Evolutionary conservation across 176 grass and related monocot genomes (phyloP).

Genomic region (Musa troglodytarum): DNA sequence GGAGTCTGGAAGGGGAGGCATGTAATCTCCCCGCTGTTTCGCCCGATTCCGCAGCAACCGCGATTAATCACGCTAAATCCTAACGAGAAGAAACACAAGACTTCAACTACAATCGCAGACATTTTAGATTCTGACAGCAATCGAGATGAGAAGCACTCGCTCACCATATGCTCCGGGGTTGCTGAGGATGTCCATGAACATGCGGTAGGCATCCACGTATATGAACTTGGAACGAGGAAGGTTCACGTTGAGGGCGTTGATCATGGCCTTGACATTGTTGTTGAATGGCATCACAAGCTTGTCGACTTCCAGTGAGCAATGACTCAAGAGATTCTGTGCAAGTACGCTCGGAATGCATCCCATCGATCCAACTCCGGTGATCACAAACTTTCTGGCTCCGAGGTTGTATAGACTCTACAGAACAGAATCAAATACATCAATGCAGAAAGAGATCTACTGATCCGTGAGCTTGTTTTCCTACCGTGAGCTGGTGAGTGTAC

Average conservation of each 20-base stretch:
- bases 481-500: slow-evolving; percentile 64
- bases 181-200: slow-evolving; percentile 63
- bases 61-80: slow-evolving; percentile 66
- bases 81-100: slow-evolving; percentile 3
- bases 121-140: neutral
- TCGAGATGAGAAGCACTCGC: neutral
- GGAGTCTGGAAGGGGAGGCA: slow-evolving; percentile 82
- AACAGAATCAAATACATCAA: neutral
- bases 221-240: slow-evolving; percentile 59
- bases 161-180: slow-evolving; percentile 58
- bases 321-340: slow-evolving; percentile 31
- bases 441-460: neutral
- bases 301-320: slow-evolving; percentile 70
- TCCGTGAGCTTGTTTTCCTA: slow-evolving; percentile 28
- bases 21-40: slow-evolving; percentile 70
- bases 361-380: slow-evolving; percentile 70
- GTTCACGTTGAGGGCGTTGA: slow-evolving; percentile 52
- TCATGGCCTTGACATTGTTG: slow-evolving; percentile 60
- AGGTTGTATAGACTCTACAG: slow-evolving; percentile 64
- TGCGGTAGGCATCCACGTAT: slow-evolving; percentile 69
- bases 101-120: neutral
- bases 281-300: slow-evolving; percentile 81
- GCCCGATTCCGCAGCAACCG: slow-evolving; percentile 79
- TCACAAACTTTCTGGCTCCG: slow-evolving; percentile 60
- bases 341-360: slow-evolving; percentile 94